phyloP scores from a whole-genome alignment of 1,284 basidiomycete species.

The Naganishia sp. region DNA sequence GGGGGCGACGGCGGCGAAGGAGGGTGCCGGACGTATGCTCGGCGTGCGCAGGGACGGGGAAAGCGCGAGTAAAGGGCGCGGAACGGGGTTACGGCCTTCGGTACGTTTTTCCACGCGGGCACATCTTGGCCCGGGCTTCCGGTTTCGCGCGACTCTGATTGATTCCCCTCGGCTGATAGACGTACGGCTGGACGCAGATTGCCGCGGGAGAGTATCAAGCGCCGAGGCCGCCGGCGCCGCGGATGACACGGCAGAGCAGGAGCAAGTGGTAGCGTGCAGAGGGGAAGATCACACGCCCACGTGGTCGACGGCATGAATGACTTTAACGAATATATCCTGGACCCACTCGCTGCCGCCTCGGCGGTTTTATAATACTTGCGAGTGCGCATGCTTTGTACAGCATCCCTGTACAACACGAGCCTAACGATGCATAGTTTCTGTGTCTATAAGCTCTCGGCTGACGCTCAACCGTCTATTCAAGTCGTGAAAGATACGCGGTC shows the following conservation, averaged over 20 bases:
- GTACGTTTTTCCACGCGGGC: not conserved
- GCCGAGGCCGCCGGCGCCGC: constrained; percentile 20
- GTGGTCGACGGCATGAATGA: not conserved
- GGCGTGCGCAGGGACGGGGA: not conserved
- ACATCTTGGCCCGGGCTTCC: too few relatives aligned
- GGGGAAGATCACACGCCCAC: not conserved
- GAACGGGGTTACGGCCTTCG: not conserved
- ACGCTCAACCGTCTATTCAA: not conserved
- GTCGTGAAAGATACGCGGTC: not conserved
- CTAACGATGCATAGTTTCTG: not conserved
- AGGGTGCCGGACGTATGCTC: not conserved
- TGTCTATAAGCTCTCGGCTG: not conserved
- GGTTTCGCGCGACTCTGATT: too few relatives aligned
- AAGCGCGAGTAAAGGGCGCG: not conserved
- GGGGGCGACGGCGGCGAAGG: not conserved
- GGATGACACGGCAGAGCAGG: constrained; percentile 2
- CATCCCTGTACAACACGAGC: not conserved
- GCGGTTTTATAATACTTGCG: not conserved
- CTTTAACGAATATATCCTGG: too few relatives aligned
- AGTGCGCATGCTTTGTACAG: not conserved
- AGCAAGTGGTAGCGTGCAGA: not conserved
- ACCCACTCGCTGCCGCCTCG: not conserved
- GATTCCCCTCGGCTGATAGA: not conserved
- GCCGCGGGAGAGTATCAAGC: constrained; percentile 18
- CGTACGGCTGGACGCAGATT: constrained; percentile 28